Base-by-base conservation (phyloP, 495 filamentous ascomycete species). In the Penicillium bovifimosum region DNA sequence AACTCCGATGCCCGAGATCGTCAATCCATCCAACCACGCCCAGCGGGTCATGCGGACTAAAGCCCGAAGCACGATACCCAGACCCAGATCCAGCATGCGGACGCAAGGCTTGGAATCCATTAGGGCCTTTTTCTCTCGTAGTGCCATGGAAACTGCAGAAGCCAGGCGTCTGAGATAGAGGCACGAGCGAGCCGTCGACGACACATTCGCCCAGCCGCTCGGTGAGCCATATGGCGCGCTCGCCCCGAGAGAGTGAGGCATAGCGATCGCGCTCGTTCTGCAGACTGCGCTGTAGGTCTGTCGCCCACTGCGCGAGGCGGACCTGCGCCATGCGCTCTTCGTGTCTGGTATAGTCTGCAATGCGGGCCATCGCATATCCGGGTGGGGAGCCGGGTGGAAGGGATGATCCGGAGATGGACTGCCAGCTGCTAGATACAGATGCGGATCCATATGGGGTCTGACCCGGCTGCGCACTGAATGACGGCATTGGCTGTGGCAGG, bases 231-330 rank as follows among this genome's bases (percentile, higher is more conserved):
- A 86, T 69, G 9, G 87, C 86, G 26, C 87, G 76, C 55, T 96
- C 88, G n/a, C 77, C 79, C 5, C 79, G 74, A 7, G 85, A 81
- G 1, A 95, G 74, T 2, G 79, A 71, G 38, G 88, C 84, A 52
- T 88, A 95, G 63, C 87, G 75, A 18, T 84, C 81, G 9, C 88
- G 83, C 66, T 98, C 92, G 36, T 88, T 86, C 20, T 85, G 80
- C 5, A 96, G 71, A 57, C 87, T 91, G 41, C 81, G 84, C 62
- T 96, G 91, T 0, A 98, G 78, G 61, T 96, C 90, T 1, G 83
- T 78, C 9, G 92, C 92, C 93, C 93, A 98, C 60, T 91, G 88
- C 6, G 86, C 86, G 10, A 96, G 76, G 16, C 86, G 80, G 20
- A 96, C 79, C 60, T 90, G 88, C 4, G 88, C 86, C n/a, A 88